Percentiles rank a stretch among this genome's conserved stretches.
Conservation (phyloP, 768 basidiomycete genomes). For the Tricholoma matsutake region DNA sequence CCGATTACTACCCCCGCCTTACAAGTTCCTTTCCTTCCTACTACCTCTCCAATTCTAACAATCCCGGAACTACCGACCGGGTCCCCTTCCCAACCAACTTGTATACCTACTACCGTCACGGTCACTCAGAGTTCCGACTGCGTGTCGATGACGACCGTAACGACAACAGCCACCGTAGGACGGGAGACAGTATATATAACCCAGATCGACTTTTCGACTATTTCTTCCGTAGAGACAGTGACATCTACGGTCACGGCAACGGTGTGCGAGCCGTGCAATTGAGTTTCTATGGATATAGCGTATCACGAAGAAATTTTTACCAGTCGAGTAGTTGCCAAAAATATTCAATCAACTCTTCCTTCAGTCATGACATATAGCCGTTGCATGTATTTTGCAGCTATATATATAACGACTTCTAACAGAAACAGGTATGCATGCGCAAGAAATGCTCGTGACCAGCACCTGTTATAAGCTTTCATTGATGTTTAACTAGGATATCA, state of each 20-base stretch:
- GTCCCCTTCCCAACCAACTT: neutral
- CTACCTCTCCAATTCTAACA: too few relatives aligned
- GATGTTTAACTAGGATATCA: conserved; percentile 52
- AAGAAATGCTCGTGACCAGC: neutral
- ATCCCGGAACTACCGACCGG: neutral
- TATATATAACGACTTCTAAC: neutral
- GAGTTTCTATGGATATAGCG: neutral
- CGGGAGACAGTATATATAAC: neutral
- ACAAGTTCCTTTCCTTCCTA: too few relatives aligned
- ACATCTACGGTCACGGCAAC: neutral
- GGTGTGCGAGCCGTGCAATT: neutral
- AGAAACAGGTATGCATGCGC: neutral
- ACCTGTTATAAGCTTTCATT: neutral
- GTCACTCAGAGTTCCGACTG: neutral
- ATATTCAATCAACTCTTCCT: neutral
- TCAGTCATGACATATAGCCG: neutral
- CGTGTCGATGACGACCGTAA: neutral
- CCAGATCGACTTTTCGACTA: neutral
- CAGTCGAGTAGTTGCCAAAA: neutral
- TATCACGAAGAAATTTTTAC: neutral
- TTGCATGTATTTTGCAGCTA: too few relatives aligned
- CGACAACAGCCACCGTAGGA: neutral
- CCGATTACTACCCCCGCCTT: neutral
- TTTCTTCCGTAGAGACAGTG: neutral
- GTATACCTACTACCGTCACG: neutral